phyloP scores from a whole-genome alignment of 805 yeast genomes.

The Metschnikowia continentalis region DNA sequence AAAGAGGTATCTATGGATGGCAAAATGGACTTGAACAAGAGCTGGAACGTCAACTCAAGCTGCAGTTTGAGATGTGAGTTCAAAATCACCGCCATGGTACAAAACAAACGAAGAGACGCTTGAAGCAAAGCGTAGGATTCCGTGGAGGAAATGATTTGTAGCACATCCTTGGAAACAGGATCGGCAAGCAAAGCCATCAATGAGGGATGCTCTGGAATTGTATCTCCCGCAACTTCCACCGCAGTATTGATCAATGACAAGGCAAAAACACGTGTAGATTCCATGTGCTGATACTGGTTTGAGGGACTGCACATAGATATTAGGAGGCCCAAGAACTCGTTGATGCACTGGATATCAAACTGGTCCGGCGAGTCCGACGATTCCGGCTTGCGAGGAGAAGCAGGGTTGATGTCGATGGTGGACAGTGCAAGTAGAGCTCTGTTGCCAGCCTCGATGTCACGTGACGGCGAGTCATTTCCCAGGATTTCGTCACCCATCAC shows the following conservation, averaged over 20 bases:
- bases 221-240: slow-evolving; percentile 74
- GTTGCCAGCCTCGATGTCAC: background rate
- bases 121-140: slow-evolving; percentile 73
- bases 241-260: slow-evolving; percentile 70
- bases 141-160: slow-evolving; percentile 69
- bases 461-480: background rate
- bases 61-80: slow-evolving; percentile 70
- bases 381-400: slow-evolving; percentile 9
- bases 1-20: slow-evolving; percentile 29
- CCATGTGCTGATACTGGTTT: slow-evolving; percentile 80
- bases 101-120: slow-evolving; percentile 69
- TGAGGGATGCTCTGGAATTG: slow-evolving; percentile 55
- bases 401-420: slow-evolving; percentile 6
- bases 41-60: slow-evolving; percentile 64
- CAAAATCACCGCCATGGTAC: slow-evolving; percentile 65
- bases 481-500: slow-evolving; percentile 45
- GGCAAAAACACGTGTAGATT: slow-evolving; percentile 80
- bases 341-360: slow-evolving; percentile 70
- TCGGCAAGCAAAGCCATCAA: slow-evolving; percentile 69
- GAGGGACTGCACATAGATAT: slow-evolving; percentile 79
- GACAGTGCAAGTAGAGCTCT: background rate
- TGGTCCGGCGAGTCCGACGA: slow-evolving; percentile 27
- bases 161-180: slow-evolving; percentile 78
- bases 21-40: slow-evolving; percentile 57
- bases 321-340: slow-evolving; percentile 71